Conservation (phyloP, 148 eudicot genomes). For the Chenopodium suecicum region DNA sequence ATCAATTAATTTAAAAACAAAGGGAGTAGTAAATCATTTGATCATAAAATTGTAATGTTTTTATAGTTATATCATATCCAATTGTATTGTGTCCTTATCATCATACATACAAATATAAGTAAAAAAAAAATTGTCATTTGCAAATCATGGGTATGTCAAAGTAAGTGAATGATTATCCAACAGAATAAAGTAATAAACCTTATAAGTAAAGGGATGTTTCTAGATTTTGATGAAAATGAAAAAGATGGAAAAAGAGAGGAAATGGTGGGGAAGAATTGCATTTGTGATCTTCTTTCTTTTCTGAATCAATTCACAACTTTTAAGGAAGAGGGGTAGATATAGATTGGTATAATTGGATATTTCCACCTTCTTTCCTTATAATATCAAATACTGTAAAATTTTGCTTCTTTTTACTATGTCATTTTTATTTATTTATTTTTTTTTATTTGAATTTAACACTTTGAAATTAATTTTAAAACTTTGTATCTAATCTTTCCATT, state of each 20-base stretch:
- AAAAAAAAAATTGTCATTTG: no score
- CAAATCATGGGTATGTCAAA: constrained; percentile 6
- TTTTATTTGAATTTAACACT: no score
- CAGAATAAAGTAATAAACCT: neutral
- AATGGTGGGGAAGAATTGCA: constrained; percentile 6
- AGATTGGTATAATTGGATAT: no score
- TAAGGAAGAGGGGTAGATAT: neutral
- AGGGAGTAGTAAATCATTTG: no score
- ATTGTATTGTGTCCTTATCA: no score
- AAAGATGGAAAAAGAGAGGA: neutral
- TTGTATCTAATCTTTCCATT: no score
- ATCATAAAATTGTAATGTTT: no score
- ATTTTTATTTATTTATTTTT: no score
- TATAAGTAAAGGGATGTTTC: neutral
- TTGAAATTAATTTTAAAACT: no score
- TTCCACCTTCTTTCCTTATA: neutral
- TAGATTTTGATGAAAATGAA: neutral
- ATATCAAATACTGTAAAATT: neutral
- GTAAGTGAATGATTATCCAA: neutral
- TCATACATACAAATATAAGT: no score
- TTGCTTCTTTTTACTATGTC: neutral
- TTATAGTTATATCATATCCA: no score
- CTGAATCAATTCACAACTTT: neutral
- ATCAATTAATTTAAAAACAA: no score
- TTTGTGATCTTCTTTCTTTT: neutral